Conservation (phyloP, 208 protist genomes). For the Trypanosoma vivax region DNA sequence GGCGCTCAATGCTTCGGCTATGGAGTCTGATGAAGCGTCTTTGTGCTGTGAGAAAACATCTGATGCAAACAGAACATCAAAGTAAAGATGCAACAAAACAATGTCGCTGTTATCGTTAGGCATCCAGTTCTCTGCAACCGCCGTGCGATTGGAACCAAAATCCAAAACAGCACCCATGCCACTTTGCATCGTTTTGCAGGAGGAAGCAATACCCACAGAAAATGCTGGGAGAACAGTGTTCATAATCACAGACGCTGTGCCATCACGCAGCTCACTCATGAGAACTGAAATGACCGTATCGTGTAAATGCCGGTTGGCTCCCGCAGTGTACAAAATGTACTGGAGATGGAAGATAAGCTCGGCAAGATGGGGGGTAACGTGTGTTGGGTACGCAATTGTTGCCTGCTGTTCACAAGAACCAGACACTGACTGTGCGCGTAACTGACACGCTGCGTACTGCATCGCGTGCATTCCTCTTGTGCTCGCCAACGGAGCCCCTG, state of each 20-base stretch:
- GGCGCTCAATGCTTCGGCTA: constrained; percentile 1
- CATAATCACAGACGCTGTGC: not conserved
- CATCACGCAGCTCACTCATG: constrained; percentile 14
- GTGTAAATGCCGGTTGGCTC: not conserved
- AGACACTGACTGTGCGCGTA: not conserved
- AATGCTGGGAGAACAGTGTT: constrained; percentile 14
- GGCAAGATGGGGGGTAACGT: constrained; percentile 17
- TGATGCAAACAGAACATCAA: constrained; percentile 21
- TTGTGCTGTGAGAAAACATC: not conserved
- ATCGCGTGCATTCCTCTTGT: constrained; percentile 1
- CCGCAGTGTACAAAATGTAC: constrained; percentile 9
- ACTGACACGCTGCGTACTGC: constrained; percentile 16
- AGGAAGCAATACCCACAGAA: not conserved
- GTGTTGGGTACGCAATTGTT: constrained; percentile 7
- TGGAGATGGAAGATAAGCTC: constrained; percentile 21
- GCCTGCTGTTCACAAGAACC: not conserved
- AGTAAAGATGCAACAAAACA: constrained; percentile 26
- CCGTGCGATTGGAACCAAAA: not conserved
- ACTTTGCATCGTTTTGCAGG: not conserved
- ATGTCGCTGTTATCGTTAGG: constrained; percentile 9
- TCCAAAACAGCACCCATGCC: not conserved
- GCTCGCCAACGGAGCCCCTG: no score
- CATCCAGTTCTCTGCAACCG: not conserved
- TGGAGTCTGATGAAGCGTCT: not conserved
- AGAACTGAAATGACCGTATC: constrained; percentile 12